Evolutionary conservation across 257 asterid genomes (phyloP).

Genomic region (Ocimum tenuiflorum): DNA sequence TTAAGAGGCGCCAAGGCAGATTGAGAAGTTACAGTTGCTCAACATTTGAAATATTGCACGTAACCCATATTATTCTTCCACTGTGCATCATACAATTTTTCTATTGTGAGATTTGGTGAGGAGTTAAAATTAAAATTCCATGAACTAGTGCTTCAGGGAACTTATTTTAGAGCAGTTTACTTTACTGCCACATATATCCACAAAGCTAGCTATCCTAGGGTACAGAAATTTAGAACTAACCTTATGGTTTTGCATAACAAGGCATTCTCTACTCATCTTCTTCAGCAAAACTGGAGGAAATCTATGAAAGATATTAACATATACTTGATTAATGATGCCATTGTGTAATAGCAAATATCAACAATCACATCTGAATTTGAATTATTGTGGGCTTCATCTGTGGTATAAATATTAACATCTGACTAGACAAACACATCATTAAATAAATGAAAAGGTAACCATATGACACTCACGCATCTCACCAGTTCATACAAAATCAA

Average conservation of each 20-base stretch:
- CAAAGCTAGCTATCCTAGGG: not conserved
- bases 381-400: not conserved
- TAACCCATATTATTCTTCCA: not conserved
- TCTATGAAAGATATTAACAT: constrained; percentile 27
- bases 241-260: constrained; percentile 64
- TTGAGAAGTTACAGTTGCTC: not conserved
- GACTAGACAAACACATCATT: not conserved
- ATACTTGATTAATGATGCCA: constrained; percentile 1
- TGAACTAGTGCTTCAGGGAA: not conserved
- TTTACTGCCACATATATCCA: not conserved
- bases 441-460: not conserved
- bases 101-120: not conserved
- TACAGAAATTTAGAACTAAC: constrained; percentile 26
- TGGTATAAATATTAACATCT: not conserved
- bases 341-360: not conserved
- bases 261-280: constrained; percentile 66
- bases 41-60: not conserved
- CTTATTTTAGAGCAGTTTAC: not conserved
- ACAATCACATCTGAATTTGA: not conserved
- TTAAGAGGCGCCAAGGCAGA: not conserved
- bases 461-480: not conserved
- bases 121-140: not conserved
- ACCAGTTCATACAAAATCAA: not conserved
- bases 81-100: not conserved
- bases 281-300: constrained; percentile 61